phyloP scores from a whole-genome alignment of 169 alveolate species.

The Plasmodium knowlesi region DNA sequence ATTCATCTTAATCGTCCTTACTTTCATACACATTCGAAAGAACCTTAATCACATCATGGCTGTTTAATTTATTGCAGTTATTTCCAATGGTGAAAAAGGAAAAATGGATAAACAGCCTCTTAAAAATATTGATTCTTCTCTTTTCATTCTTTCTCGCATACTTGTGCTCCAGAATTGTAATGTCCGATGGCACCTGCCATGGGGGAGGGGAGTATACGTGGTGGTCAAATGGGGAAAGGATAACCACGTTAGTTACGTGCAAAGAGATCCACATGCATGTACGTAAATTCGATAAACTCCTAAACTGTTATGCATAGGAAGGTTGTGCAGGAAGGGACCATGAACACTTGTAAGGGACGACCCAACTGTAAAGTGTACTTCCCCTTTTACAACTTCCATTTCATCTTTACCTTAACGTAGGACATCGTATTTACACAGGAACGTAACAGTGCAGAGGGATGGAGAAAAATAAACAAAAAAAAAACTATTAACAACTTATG shows the following conservation, averaged over 20 bases:
- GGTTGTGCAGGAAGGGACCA: neutral
- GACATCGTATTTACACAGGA: neutral
- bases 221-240: neutral
- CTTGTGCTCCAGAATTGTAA: constrained; percentile 48
- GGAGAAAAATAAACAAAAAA: neutral
- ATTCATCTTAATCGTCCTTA: neutral
- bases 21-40: constrained; percentile 69
- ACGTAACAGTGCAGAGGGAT: neutral
- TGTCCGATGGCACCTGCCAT: constrained; percentile 62
- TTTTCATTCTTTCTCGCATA: constrained; percentile 47
- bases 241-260: neutral
- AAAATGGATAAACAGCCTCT: constrained; percentile 36
- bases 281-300: neutral
- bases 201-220: neutral
- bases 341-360: neutral
- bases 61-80: constrained; percentile 36
- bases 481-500: neutral
- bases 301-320: neutral
- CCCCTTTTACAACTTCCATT: neutral
- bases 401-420: constrained; percentile 9
- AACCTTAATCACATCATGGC: constrained; percentile 32
- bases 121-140: constrained; percentile 20
- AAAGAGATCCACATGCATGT: neutral
- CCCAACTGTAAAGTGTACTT: neutral
- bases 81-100: constrained; percentile 66